Conservation (phyloP, 768 basidiomycete genomes). For the Thelephora ganbajun region DNA sequence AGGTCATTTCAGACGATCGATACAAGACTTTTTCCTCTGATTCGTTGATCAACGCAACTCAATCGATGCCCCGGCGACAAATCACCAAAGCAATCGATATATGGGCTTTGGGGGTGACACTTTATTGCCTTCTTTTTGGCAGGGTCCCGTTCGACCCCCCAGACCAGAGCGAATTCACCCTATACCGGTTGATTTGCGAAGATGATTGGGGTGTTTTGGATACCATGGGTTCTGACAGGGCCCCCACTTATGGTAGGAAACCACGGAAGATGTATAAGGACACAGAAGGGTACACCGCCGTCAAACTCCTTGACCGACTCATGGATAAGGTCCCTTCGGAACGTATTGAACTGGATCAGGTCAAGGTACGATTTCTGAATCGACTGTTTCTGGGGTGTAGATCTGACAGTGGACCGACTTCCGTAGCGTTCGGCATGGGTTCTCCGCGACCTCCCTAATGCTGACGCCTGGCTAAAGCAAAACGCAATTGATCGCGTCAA, state of each 20-base stretch:
- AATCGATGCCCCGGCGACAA: conserved; percentile 17
- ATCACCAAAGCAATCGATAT: conserved; percentile 93
- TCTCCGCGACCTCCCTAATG: conserved; percentile 48
- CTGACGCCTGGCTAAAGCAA: conserved; percentile 54
- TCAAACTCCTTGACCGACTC: conserved; percentile 59
- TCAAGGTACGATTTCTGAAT: conserved; percentile 46
- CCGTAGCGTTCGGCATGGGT: conserved; percentile 51
- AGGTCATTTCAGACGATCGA: conserved; percentile 62
- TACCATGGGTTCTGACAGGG: conserved; percentile 57
- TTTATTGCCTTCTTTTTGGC: conserved; percentile 90
- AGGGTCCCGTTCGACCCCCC: conserved; percentile 59
- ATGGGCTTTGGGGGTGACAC: conserved; percentile 94
- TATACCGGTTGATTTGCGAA: conserved; percentile 72
- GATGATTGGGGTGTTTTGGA: conserved; percentile 56
- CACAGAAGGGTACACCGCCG: conserved; percentile 45
- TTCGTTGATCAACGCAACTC: conserved; percentile 15
- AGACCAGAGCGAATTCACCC: conserved; percentile 47
- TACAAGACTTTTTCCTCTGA: conserved; percentile 10
- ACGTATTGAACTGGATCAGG: conserved; percentile 65
- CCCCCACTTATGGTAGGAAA: conserved; percentile 47
- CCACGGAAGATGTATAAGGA: conserved; percentile 15
- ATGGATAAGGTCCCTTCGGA: conserved; percentile 67
- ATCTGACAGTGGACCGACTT: conserved; percentile 1
- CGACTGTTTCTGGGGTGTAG: not conserved
- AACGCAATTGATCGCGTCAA: conserved; percentile 40